Conservation (phyloP, 768 basidiomycete species). For the Suillus subluteus region DNA sequence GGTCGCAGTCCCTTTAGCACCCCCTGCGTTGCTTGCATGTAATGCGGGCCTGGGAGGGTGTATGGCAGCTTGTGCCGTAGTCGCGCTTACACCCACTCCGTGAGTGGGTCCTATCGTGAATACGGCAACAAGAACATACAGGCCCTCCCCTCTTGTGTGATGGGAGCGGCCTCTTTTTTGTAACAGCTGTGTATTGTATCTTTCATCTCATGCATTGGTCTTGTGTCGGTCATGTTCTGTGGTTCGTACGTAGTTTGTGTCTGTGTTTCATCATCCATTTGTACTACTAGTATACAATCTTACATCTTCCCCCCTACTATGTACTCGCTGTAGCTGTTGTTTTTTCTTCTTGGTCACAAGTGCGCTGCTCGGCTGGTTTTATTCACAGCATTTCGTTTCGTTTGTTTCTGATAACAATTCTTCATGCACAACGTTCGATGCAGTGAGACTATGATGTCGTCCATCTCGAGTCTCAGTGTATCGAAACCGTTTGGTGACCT, state of each 20-base stretch:
- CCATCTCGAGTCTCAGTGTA: neutral
- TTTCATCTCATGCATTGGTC: neutral
- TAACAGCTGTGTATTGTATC: neutral
- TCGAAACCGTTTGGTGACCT: neutral
- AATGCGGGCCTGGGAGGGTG: conserved; percentile 27
- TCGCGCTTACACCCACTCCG: conserved; percentile 27
- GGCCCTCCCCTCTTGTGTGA: neutral
- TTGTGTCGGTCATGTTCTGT: neutral
- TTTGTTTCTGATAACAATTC: neutral
- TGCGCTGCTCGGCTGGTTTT: neutral
- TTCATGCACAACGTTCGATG: neutral
- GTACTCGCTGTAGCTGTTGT: neutral
- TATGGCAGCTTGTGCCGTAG: conserved; percentile 28
- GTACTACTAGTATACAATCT: neutral
- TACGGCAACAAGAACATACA: neutral
- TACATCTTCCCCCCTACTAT: neutral
- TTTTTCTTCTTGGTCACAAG: neutral
- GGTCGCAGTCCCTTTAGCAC: conserved; percentile 20
- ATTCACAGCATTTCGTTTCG: neutral
- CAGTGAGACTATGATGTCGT: neutral
- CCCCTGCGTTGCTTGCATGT: conserved; percentile 27
- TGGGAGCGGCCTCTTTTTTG: neutral
- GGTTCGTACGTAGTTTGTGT: neutral
- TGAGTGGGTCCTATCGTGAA: conserved; percentile 15
- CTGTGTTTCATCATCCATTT: neutral